phyloP scores from a whole-genome alignment of 176 grass and related monocot species.

The Oryza meyeriana region DNA sequence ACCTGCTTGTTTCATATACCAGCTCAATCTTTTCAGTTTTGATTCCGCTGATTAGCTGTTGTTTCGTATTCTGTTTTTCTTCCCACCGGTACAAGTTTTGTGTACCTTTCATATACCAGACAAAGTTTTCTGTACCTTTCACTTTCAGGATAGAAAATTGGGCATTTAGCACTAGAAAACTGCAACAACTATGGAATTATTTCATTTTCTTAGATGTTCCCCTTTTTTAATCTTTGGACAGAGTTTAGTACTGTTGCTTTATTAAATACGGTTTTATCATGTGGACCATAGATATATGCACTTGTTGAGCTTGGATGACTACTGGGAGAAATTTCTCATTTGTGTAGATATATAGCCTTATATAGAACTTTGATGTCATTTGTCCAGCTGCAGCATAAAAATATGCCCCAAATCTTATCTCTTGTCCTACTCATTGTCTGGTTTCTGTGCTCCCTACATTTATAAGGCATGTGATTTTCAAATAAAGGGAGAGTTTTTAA shows the following conservation, averaged over 20 bases:
- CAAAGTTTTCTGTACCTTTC: constrained; percentile 8
- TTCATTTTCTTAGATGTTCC: background rate
- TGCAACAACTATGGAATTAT: background rate
- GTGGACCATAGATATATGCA: background rate
- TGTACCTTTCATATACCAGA: constrained; percentile 3
- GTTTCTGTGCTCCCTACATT: constrained; percentile 6
- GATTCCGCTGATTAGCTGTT: background rate
- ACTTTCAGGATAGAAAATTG: background rate
- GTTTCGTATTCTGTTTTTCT: background rate
- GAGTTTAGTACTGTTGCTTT: background rate
- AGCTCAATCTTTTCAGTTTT: background rate
- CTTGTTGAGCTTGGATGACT: background rate
- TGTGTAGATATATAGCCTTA: background rate
- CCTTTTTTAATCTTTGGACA: background rate
- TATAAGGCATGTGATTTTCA: background rate
- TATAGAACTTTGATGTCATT: constrained; percentile 20
- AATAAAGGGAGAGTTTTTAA: background rate
- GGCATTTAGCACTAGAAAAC: background rate
- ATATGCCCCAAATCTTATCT: constrained; percentile 20
- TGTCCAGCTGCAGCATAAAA: constrained; percentile 11
- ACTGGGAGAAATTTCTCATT: background rate
- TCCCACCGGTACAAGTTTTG: background rate
- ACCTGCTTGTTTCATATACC: background rate
- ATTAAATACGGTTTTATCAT: background rate
- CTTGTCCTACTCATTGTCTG: constrained; percentile 34